Percentiles rank a stretch among this genome's conserved stretches.
Evolutionary conservation across 2,329 filamentous ascomycete species (phyloP).

Genomic region (Drechslerella stenobrocha): DNA sequence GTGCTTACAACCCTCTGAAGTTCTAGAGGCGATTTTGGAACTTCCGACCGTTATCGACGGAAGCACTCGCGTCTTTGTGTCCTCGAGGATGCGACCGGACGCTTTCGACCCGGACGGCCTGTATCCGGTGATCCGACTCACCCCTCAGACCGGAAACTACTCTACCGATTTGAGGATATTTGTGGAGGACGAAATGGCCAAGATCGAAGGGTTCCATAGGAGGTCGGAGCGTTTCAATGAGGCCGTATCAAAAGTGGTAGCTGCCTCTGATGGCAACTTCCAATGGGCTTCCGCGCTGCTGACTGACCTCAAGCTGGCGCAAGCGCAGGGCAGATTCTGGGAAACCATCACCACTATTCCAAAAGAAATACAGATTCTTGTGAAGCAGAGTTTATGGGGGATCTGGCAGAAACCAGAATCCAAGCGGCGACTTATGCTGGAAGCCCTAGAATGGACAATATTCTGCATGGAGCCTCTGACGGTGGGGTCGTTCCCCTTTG

Average conservation of each 20-base stretch:
- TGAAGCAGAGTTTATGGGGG: constrained; percentile 44
- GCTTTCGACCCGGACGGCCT: constrained; percentile 43
- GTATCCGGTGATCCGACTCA: constrained; percentile 40
- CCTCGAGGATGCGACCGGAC: constrained; percentile 46
- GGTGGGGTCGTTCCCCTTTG: constrained; percentile 39
- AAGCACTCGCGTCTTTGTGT: constrained; percentile 36
- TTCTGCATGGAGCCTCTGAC: constrained; percentile 46
- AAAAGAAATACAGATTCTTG: constrained; percentile 31
- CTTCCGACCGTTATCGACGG: constrained; percentile 40
- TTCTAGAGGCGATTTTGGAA: constrained; percentile 37
- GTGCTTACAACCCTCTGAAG: constrained; percentile 41
- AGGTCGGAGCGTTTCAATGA: constrained; percentile 28
- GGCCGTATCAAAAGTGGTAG: constrained; percentile 41
- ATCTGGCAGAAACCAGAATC: constrained; percentile 48
- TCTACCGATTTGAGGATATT: constrained; percentile 45
- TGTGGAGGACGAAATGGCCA: constrained; percentile 40
- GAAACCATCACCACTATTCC: constrained; percentile 41
- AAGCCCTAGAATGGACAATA: constrained; percentile 45
- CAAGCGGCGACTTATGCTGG: constrained; percentile 29
- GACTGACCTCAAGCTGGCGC: constrained; percentile 35
- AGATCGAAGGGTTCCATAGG: constrained; percentile 41
- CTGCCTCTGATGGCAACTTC: constrained; percentile 45
- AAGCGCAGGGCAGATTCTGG: constrained; percentile 43
- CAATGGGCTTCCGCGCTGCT: constrained; percentile 38
- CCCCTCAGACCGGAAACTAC: constrained; percentile 27